A percentile compares a stretch with the other conserved stretches of the same genome.
These are phyloP conservation scores for Salicornia ramosissima DNA, from an alignment of 148 eudicot genomes.

Conservation along the genomic window DNA sequence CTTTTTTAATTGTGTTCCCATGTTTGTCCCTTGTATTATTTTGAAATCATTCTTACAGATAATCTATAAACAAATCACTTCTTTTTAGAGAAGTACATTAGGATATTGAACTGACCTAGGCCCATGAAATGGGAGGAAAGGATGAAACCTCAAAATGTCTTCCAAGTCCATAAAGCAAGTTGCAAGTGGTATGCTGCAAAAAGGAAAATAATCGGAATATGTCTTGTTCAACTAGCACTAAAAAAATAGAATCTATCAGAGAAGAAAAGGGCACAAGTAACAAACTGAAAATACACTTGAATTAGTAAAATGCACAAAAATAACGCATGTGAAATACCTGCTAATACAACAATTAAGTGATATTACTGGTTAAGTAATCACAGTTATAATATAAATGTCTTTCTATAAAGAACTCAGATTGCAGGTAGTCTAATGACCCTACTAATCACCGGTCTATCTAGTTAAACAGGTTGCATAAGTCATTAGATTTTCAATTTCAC, in stretches of 20 bases:
- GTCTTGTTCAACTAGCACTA: conserved; percentile 1
- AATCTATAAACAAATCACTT: too few relatives aligned
- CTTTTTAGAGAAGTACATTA: not conserved
- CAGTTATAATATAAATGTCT: not conserved
- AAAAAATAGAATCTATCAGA: not conserved
- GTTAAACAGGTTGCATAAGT: not conserved
- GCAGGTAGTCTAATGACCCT: not conserved
- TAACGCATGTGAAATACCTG: not conserved
- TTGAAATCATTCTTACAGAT: not conserved
- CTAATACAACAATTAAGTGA: not conserved
- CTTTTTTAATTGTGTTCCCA: not conserved
- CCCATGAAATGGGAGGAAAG: conserved; percentile 10
- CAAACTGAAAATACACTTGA: too few relatives aligned
- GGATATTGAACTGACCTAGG: conserved; percentile 21
- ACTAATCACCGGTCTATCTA: not conserved
- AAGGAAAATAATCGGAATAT: not conserved
- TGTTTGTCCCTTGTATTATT: conserved; percentile 1
- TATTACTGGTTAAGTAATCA: not conserved
- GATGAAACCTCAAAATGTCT: not conserved
- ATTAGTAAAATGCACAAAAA: not conserved
- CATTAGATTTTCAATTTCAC: not conserved
- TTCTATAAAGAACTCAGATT: not conserved
- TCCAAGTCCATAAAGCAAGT: conserved; percentile 2
- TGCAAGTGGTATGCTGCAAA: conserved; percentile 6
- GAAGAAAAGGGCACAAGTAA: not conserved